Evolutionary conservation across 2,329 filamentous ascomycete species (phyloP).

Genomic region (Cercospora zeae-maydis): DNA sequence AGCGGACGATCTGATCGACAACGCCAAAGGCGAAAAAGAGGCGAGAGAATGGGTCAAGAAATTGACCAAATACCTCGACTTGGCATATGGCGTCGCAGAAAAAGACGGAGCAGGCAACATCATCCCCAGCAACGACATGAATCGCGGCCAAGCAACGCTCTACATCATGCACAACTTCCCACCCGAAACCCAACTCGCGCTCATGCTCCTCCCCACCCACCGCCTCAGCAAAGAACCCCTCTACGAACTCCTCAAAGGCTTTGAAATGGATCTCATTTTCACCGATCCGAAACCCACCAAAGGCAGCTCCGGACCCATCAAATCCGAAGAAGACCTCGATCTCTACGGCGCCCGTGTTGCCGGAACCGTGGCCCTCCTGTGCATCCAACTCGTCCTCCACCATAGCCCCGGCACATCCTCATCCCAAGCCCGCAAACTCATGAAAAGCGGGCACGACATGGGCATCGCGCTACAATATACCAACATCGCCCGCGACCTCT

Average conservation of each 20-base stretch:
- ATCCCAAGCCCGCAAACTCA: conserved; percentile 43
- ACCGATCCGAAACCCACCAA: conserved; percentile 10
- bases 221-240: conserved; percentile 59
- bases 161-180: conserved; percentile 54
- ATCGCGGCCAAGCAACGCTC: conserved; percentile 31
- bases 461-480: conserved; percentile 72
- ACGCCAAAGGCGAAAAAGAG: conserved; percentile 53
- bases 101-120: conserved; percentile 28
- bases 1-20: conserved; percentile 69
- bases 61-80: conserved; percentile 55
- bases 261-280: conserved; percentile 65
- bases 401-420: conserved; percentile 45
- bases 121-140: conserved; percentile 30
- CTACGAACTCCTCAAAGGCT: conserved; percentile 63
- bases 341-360: conserved; percentile 66
- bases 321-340: conserved; percentile 56
- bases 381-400: conserved; percentile 63
- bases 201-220: conserved; percentile 57
- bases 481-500: conserved; percentile 73
- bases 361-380: conserved; percentile 67
- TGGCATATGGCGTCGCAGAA: conserved; percentile 45
- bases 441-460: conserved; percentile 61
- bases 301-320: conserved; percentile 49
- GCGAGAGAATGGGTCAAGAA: conserved; percentile 58
- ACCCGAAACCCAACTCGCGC: conserved; percentile 49